Base-by-base conservation (phyloP, 2,329 filamentous ascomycete species). In the Dichotomopilus funicola region DNA sequence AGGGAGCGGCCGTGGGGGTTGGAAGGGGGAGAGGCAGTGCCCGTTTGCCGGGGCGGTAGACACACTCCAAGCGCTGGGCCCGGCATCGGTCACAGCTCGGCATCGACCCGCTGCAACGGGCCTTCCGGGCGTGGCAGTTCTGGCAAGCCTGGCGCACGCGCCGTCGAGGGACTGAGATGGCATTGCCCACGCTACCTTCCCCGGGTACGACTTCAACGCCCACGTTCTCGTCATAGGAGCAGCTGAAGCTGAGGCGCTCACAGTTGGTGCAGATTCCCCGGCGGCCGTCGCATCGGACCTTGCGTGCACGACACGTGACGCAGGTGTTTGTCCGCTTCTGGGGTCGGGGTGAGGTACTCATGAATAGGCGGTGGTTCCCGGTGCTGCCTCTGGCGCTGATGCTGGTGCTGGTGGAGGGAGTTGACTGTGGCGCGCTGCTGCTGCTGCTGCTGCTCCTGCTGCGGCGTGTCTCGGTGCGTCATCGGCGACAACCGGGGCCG, bases 61-160 rank as follows among this genome's bases (percentile, higher is more conserved):
- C 69, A 54, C 80, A 83, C 35, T 81, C 76, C 51, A 81, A 76
- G 6, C 77, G 77, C 51, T 81, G 78, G 4, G 72, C 68, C 27
- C 76, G 75, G 50, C 75, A 78, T 7, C 75, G 72, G 50, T 81
- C 77, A 62, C 80, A 83, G 51, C 75, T 73, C 3, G 79, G 80
- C 49, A 76, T 71, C 59, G 80, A 75, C n/a, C 80, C 80, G 51
- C 76, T 81, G 68, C 80, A 83, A 49, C 79, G 72, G 35, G 80
- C 80, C 64, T 83, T 83, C 61, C 79, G 73, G 37, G 77, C 76
- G 60, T 83, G 80, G 65, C 80, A 83, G 63, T 75, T 80, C 63
- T 78, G 72, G 61, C 80, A 83, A 34, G 80, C 80, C 65, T 80
- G 74, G 45, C 79, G 74, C 44, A 81, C 80, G 27, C 80, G 77